These are phyloP conservation scores for Boletus huronensis DNA, from an alignment of 768 basidiomycete genomes.

Conservation along the genomic window DNA sequence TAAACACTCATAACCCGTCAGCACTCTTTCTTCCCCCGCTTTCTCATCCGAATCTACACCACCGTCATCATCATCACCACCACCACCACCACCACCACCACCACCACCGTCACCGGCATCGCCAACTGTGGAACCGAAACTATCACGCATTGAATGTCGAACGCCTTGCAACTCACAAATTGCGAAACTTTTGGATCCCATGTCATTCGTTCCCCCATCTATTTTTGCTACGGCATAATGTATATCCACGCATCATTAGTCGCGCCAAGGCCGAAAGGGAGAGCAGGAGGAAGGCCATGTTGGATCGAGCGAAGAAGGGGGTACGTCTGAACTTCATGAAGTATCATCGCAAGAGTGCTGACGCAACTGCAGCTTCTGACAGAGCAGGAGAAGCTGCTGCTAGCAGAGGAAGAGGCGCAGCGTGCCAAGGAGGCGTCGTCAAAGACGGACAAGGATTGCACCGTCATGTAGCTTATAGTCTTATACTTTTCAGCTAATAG, in stretches of 20 bases:
- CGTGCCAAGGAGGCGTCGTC: slow-evolving; percentile 30
- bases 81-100: too few relatives aligned
- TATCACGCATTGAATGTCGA: slow-evolving; percentile 24
- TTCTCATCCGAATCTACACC: slow-evolving; percentile 20
- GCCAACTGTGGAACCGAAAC: slow-evolving; percentile 16
- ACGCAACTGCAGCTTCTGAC: slow-evolving; percentile 45
- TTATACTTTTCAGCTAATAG: background rate
- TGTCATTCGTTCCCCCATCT: slow-evolving; percentile 62
- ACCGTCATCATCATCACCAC: too few relatives aligned
- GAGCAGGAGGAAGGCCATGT: slow-evolving; percentile 66
- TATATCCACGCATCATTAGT: slow-evolving; percentile 35
- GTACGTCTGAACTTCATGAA: slow-evolving; percentile 38
- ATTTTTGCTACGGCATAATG: slow-evolving; percentile 65
- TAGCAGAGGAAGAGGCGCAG: slow-evolving; percentile 52
- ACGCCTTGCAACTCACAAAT: slow-evolving; percentile 31
- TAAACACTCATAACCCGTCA: slow-evolving; percentile 67
- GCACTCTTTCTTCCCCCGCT: slow-evolving; percentile 33
- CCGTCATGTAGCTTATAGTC: slow-evolving; percentile 46
- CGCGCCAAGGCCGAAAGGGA: slow-evolving; percentile 74
- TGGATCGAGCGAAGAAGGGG: slow-evolving; percentile 72
- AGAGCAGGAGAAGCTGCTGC: slow-evolving; percentile 59
- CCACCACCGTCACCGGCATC: background rate
- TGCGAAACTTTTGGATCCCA: slow-evolving; percentile 34
- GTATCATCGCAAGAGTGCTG: background rate
- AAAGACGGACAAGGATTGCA: slow-evolving; percentile 44